Conservation (phyloP, 1,284 basidiomycete genomes). For the Trametes pubescens region DNA sequence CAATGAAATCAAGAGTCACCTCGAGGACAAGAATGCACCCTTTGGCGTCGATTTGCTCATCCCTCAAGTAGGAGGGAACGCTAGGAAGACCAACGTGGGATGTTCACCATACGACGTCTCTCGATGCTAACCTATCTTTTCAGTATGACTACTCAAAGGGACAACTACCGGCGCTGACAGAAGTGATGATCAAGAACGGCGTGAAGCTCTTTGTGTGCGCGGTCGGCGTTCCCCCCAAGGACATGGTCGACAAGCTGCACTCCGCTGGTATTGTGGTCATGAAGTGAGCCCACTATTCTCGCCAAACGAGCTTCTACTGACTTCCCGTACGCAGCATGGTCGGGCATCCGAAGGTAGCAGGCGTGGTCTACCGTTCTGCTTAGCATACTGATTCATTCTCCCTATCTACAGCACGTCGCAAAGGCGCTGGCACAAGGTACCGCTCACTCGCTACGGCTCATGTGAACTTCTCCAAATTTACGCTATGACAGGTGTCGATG, state of each 20-base stretch:
- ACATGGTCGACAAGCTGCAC: conserved; percentile 84
- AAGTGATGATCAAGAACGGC: conserved; percentile 82
- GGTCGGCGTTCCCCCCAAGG: conserved; percentile 85
- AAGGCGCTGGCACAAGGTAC: conserved; percentile 80
- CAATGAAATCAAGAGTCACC: conserved; percentile 71
- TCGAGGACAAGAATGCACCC: conserved; percentile 78
- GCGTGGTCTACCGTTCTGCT: too few relatives aligned
- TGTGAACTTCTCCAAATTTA: background rate
- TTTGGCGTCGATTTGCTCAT: conserved; percentile 87
- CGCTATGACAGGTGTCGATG: conserved; percentile 71
- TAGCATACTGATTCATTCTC: background rate
- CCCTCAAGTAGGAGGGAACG: conserved; percentile 80
- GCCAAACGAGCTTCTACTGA: background rate
- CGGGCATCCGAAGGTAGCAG: conserved; percentile 85
- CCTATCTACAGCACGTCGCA: conserved; percentile 65
- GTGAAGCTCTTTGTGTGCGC: conserved; percentile 86
- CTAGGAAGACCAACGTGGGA: conserved; percentile 81
- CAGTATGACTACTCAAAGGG: conserved; percentile 83
- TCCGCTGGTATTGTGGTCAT: conserved; percentile 81
- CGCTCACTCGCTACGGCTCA: background rate
- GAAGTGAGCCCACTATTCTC: conserved; percentile 60
- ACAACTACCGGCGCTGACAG: conserved; percentile 75
- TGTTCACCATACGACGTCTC: background rate
- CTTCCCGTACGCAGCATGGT: conserved; percentile 73
- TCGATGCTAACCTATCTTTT: background rate